Evolutionary conservation across 129 eudicot species (phyloP).

Genomic region (Gnaphalium uliginosum): DNA sequence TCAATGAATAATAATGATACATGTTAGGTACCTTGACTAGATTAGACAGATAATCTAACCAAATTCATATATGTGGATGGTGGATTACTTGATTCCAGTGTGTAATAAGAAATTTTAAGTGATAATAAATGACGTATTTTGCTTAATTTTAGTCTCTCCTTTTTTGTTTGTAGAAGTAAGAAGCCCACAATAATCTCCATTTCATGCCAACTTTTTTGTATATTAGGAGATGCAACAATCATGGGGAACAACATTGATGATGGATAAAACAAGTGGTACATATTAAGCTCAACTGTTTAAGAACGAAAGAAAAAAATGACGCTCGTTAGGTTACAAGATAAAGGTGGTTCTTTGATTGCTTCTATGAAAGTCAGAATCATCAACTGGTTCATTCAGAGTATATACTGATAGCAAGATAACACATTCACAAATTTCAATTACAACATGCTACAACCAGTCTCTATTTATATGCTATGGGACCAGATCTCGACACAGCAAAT

Average conservation of each 20-base stretch:
- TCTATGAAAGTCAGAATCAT: slow-evolving; percentile 23
- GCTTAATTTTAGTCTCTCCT: no score
- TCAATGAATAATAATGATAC: no score
- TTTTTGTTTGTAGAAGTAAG: no score
- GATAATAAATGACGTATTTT: no score
- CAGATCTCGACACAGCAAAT: slow-evolving; percentile 94
- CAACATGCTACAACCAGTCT: slow-evolving; percentile 14
- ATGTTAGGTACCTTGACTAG: no score
- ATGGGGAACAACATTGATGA: background rate
- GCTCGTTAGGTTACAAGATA: slow-evolving; percentile 1
- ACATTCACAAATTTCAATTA: slow-evolving; percentile 21
- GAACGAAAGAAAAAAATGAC: background rate
- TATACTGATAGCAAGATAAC: slow-evolving; percentile 1
- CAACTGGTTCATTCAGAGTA: slow-evolving; percentile 24
- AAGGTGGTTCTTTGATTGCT: slow-evolving; percentile 22
- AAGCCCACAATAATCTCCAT: no score
- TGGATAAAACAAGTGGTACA: background rate
- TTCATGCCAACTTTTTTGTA: background rate
- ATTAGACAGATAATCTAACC: no score
- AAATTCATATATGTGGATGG: no score
- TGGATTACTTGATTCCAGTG: no score
- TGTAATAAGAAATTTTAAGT: no score
- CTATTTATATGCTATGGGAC: slow-evolving; percentile 84
- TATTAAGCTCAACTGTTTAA: background rate
- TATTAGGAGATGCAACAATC: background rate